Evolutionary conservation across 805 yeast species (phyloP), one percentile per base, ranked within the genome.

Genomic region (Ogataea parapolymorpha): DNA sequence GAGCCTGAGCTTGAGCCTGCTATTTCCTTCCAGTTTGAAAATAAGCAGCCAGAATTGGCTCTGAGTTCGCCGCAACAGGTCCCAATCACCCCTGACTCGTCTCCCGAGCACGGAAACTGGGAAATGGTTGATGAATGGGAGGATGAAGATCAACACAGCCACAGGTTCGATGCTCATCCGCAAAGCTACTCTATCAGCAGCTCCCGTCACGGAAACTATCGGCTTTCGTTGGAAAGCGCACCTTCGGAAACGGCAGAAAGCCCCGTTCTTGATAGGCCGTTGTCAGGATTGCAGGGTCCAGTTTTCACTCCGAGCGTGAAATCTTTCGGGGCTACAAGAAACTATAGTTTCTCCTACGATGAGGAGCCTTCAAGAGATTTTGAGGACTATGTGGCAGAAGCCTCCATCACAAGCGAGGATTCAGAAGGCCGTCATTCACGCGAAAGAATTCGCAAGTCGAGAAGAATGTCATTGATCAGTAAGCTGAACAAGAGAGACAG

Each of bases 251-350:
- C 37, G 4, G 3, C 23, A 3, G 15, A 20, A 27, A 13, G 24
- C 9, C 32, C 27, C 9, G 30, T n/a, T 18, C 22, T 26, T n/a
- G 34, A 36, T 12, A 44, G 49, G 32, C 53, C 77, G 15, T 61
- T 71, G 9, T 73, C 73, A 46, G 89, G 89, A 0, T 58, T 82
- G 40, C 71, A 65, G 39, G 85, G 80, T 0, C 82, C 87, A 2
- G 65, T 77, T 2, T 74, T 79, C 47, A 72, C 72, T 29, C 48
- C 59, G 4, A 26, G 55, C 1, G 38, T 61, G 31, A 60, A 55
- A 34, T 15, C 29, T 12, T 18, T 29, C 14, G 50, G 57, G 3
- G 47, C 56, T 5, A 54, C 65, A 1, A 46, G 46, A 33, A 32
- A 16, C 18, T 26, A 17, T 27, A 15, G 36, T 31, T n/a, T 64